Percentiles rank a stretch among this genome's conserved stretches.
phyloP scores from a whole-genome alignment of 1,284 basidiomycete species.

The Puccinia brachypodii region DNA sequence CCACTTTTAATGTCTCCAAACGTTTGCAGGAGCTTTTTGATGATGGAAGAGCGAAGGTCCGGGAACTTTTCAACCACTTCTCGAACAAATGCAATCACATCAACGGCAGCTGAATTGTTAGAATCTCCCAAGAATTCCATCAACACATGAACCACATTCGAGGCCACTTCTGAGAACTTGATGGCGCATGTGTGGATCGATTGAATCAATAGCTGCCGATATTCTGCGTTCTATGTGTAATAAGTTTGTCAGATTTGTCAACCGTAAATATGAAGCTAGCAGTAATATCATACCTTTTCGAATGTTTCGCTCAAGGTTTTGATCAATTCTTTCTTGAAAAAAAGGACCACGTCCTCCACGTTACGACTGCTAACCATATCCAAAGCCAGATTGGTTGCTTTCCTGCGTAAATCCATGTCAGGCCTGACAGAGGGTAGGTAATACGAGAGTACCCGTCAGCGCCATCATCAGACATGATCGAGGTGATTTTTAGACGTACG shows the following conservation, averaged over 20 bases:
- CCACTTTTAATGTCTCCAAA: slow-evolving; percentile 91
- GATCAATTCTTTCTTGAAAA: slow-evolving; percentile 97
- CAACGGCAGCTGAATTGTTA: slow-evolving; percentile 83
- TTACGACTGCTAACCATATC: slow-evolving; percentile 93
- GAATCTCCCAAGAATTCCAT: slow-evolving; percentile 99
- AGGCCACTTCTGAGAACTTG: slow-evolving; percentile 97
- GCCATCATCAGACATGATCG: not conserved
- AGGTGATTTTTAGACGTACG: slow-evolving; percentile 14
- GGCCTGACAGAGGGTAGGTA: slow-evolving; percentile 68
- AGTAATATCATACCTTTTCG: slow-evolving; percentile 33
- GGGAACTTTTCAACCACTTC: slow-evolving; percentile 99
- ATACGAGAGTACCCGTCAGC: not conserved
- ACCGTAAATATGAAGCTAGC: not conserved
- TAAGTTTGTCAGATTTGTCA: not conserved
- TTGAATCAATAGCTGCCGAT: slow-evolving; percentile 94
- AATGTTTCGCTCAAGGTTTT: slow-evolving; percentile 70
- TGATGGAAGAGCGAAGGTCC: slow-evolving; percentile 76
- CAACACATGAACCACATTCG: slow-evolving; percentile 90
- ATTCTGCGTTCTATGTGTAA: slow-evolving; percentile 66
- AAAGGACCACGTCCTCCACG: slow-evolving; percentile 94
- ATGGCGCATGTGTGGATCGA: slow-evolving; percentile 95
- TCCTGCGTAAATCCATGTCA: slow-evolving; percentile 94
- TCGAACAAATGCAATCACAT: slow-evolving; percentile 92
- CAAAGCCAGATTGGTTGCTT: slow-evolving; percentile 84
- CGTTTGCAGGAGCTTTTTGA: slow-evolving; percentile 79